Evolutionary conservation across 1,284 basidiomycete genomes (phyloP).

Genomic region (Rhodotorula sp.): DNA sequence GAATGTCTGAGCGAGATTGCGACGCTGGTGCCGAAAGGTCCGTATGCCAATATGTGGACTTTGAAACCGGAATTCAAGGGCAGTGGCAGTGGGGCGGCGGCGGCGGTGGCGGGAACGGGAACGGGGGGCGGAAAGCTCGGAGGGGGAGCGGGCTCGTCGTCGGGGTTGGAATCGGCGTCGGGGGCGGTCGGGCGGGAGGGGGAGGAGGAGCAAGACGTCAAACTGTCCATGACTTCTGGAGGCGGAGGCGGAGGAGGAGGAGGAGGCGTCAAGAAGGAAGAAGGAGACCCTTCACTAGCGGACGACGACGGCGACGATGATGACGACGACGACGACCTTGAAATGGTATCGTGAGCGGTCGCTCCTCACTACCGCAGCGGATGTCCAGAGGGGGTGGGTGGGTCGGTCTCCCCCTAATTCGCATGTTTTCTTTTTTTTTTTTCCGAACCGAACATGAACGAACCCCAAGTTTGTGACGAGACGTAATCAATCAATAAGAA

Average conservation of each 20-base stretch:
- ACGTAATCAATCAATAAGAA: no score
- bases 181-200: neutral
- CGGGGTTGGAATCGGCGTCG: no score
- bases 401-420: no score
- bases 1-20: constrained; percentile 81
- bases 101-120: neutral
- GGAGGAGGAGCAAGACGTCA: neutral
- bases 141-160: no score
- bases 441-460: no score
- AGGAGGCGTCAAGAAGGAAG: constrained; percentile 8
- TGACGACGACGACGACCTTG: constrained; percentile 21
- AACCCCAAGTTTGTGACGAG: no score
- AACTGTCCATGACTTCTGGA: neutral
- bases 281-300: neutral
- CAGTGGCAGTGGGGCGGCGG: neutral
- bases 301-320: constrained; percentile 4
- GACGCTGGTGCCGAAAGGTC: constrained; percentile 71
- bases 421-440: no score
- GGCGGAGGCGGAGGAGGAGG: neutral
- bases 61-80: constrained; percentile 30
- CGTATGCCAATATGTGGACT: constrained; percentile 53
- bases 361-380: no score
- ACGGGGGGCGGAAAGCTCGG: no score
- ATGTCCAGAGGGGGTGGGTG: no score
- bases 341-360: constrained; percentile 20